Conservation (phyloP, 352 stramenopile species). For the Phytophthora vignae region DNA sequence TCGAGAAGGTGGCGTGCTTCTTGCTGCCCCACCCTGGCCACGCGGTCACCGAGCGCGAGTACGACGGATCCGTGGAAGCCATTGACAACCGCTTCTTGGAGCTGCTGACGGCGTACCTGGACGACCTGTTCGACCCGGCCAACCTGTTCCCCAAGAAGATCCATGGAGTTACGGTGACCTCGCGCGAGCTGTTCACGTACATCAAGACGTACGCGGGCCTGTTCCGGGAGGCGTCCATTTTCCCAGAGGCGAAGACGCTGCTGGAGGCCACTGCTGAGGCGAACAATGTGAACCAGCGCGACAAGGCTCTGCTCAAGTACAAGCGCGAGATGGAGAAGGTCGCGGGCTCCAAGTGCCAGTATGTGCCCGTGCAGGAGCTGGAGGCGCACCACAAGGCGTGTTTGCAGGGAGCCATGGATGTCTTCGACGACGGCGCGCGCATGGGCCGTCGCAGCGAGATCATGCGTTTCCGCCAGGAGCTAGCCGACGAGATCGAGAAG, state of each 20-base stretch:
- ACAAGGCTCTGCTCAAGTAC: conserved; percentile 91
- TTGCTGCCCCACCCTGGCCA: conserved; percentile 97
- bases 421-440: conserved; percentile 96
- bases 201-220: conserved; percentile 97
- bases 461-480: conserved; percentile 80
- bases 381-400: conserved; percentile 89
- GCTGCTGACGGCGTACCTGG: conserved; percentile 95
- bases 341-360: conserved; percentile 84
- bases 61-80: conserved; percentile 94
- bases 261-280: conserved; percentile 97
- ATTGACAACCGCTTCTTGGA: conserved; percentile 96
- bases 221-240: conserved; percentile 96
- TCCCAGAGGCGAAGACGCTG: conserved; percentile 98
- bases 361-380: conserved; percentile 91
- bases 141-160: conserved; percentile 95
- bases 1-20: conserved; percentile 96
- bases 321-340: conserved; percentile 95
- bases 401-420: conserved; percentile 77
- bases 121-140: conserved; percentile 93
- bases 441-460: conserved; percentile 95
- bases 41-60: conserved; percentile 97
- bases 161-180: conserved; percentile 93
- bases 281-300: conserved; percentile 97
- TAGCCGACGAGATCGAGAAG: conserved; percentile 91
- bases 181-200: conserved; percentile 95